Base-by-base conservation (phyloP, 176 grass and related monocot genomes). In the Oryza glaberrima region DNA sequence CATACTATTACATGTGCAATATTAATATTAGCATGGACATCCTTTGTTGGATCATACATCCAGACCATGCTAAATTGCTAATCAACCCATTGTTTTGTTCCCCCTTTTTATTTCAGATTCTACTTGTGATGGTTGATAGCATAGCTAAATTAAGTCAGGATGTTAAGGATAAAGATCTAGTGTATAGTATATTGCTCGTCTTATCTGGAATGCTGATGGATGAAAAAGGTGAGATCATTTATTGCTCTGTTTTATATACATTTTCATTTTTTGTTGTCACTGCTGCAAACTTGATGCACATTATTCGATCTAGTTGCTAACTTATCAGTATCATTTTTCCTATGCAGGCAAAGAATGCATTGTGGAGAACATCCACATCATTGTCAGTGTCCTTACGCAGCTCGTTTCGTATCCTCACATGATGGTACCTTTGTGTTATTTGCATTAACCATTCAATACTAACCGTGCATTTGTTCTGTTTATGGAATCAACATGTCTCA, bases 141-240 rank as follows among this genome's bases (percentile, higher is more conserved):
- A 87, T 98, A 83, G n/a, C 83, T 75, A 84, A 88, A 77, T 75
- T 93, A 52, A 90, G 85, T 80, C 20, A 72, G 73, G 85, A 93
- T 74, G 70, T 83, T 83, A 58, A 77, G 65, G 86, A 95, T 74
- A 98, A 95, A 80, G 85, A 98, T 90, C 61, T 98, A 69, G 77
- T 90, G 15, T 98, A 98, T 81, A 93, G 83, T 84, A 88, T 92
- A 48, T 85, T 95, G 72, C 83, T 98, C 26, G 91, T 95, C 66
- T 80, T 98, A 70, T 98, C 95, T 85, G 95, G 95, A 88, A 90
- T 98, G 54, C 71, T 98, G 58, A 93, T 95, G 93, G 93, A 98
- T 85, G 82, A 92, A 76, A 93, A 89, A 71, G 95, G 95, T 98
- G 82, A 90, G 82, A 87, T 69, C 65, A 44, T 73, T 83, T 90